phyloP scores from a whole-genome alignment of 208 protist species.

The Angomonas deanei region DNA sequence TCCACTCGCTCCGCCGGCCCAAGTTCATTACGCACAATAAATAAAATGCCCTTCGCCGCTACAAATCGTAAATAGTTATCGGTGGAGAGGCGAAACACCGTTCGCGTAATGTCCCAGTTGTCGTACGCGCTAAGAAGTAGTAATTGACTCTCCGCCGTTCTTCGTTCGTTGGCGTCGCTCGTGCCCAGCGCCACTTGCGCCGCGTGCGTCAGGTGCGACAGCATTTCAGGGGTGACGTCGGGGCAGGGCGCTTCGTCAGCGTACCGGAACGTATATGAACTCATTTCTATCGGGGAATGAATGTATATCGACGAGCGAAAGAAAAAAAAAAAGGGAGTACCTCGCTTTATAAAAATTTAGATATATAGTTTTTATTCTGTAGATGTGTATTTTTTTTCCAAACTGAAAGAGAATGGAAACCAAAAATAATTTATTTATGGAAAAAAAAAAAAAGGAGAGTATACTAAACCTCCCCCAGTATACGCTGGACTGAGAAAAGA shows the following conservation, averaged over 20 bases:
- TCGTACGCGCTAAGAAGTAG: conserved; percentile 79
- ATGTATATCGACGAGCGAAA: background rate
- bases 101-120: conserved; percentile 62
- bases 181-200: conserved; percentile 40
- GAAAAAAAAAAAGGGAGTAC: conserved; percentile 2
- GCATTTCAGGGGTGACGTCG: conserved; percentile 20
- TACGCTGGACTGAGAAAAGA: no score
- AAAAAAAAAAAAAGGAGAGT: conserved; percentile 7
- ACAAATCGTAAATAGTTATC: conserved; percentile 82
- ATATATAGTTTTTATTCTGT: conserved; percentile 7
- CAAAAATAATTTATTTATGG: no score
- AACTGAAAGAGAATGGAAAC: background rate
- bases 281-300: background rate
- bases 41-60: conserved; percentile 73
- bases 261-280: conserved; percentile 5
- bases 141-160: conserved; percentile 51
- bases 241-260: conserved; percentile 25
- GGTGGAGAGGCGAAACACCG: conserved; percentile 33
- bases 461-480: no score
- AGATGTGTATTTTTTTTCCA: conserved; percentile 9
- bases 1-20: conserved; percentile 70
- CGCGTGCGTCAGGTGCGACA: background rate
- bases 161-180: conserved; percentile 41
- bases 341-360: background rate
- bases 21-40: conserved; percentile 84